Conservation (phyloP, 2,329 filamentous ascomycete genomes). For the Fusarium pilosicola region DNA sequence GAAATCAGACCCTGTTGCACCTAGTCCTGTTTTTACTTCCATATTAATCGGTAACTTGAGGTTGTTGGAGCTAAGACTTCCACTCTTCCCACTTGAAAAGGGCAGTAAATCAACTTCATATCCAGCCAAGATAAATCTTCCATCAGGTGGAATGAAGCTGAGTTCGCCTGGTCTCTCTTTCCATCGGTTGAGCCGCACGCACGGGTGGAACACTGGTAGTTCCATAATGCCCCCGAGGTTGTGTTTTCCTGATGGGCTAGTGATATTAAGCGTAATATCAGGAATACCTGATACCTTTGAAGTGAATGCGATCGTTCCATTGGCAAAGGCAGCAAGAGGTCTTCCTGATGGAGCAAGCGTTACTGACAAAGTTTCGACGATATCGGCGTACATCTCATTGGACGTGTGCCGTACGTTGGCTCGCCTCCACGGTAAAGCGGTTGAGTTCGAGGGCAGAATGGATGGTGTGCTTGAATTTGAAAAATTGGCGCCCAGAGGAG, state of each 20-base stretch:
- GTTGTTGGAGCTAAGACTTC: conserved; percentile 66
- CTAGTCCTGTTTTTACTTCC: conserved; percentile 84
- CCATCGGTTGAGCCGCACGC: conserved; percentile 91
- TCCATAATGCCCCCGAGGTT: conserved; percentile 80
- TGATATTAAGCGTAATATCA: conserved; percentile 84
- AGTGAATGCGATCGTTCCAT: conserved; percentile 94
- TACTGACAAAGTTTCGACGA: conserved; percentile 88
- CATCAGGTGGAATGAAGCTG: conserved; percentile 96
- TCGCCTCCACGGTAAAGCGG: conserved; percentile 84
- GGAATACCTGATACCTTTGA: conserved; percentile 95
- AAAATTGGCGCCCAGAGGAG: conserved; percentile 51
- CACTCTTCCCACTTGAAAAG: conserved; percentile 67
- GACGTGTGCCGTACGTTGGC: conserved; percentile 94
- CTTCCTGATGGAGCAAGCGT: conserved; percentile 91
- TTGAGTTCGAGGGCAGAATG: conserved; percentile 57
- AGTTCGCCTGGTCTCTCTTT: conserved; percentile 87
- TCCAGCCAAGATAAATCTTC: conserved; percentile 89
- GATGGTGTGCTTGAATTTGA: conserved; percentile 53
- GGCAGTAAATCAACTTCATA: conserved; percentile 94
- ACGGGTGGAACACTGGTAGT: conserved; percentile 94
- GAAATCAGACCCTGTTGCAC: conserved; percentile 81
- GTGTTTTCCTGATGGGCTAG: conserved; percentile 82
- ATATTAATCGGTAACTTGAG: conserved; percentile 85
- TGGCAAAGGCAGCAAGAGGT: conserved; percentile 85
- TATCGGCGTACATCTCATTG: conserved; percentile 96